Evolutionary conservation across 1,139 yeast genomes (phyloP).

Genomic region (Lodderomyces margitis): DNA sequence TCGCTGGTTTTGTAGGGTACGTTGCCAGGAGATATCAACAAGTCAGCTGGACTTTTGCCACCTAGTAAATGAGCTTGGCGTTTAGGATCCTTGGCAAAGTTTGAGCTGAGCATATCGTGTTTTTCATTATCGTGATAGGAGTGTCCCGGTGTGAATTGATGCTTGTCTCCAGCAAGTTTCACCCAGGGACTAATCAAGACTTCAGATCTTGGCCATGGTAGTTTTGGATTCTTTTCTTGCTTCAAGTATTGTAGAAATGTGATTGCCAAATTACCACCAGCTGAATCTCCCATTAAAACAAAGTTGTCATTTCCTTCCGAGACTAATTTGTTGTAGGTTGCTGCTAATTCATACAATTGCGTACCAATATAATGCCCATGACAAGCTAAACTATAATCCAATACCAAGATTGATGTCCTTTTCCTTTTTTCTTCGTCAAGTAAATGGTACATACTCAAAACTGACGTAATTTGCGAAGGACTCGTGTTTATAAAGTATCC

Average conservation of each 20-base stretch:
- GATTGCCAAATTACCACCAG: conserved; percentile 42
- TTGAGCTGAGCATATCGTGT: conserved; percentile 29
- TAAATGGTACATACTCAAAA: conserved; percentile 29
- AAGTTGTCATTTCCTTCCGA: conserved; percentile 29
- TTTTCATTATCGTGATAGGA: conserved; percentile 34
- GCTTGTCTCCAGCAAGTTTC: conserved; percentile 13
- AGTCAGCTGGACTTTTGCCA: conserved; percentile 7
- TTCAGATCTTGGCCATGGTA: conserved; percentile 30
- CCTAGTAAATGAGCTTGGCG: conserved; percentile 12
- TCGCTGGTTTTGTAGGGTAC: conserved; percentile 20
- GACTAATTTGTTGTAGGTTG: conserved; percentile 26
- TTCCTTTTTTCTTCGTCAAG: conserved; percentile 26
- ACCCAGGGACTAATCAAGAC: conserved; percentile 44
- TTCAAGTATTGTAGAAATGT: conserved; percentile 29
- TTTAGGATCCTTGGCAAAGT: background rate
- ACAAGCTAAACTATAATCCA: conserved; percentile 40
- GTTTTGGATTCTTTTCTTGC: conserved; percentile 7
- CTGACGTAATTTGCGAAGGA: conserved; percentile 31
- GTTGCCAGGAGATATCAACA: conserved; percentile 19
- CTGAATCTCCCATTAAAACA: conserved; percentile 40
- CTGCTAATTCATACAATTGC: conserved; percentile 34
- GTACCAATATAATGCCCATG: conserved; percentile 32
- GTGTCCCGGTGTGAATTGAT: conserved; percentile 23
- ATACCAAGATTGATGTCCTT: conserved; percentile 29
- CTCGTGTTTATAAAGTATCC: conserved; percentile 39